These are phyloP conservation scores for Candida qinlingensis DNA, from an alignment of 805 yeast species.

Conservation along the genomic window DNA sequence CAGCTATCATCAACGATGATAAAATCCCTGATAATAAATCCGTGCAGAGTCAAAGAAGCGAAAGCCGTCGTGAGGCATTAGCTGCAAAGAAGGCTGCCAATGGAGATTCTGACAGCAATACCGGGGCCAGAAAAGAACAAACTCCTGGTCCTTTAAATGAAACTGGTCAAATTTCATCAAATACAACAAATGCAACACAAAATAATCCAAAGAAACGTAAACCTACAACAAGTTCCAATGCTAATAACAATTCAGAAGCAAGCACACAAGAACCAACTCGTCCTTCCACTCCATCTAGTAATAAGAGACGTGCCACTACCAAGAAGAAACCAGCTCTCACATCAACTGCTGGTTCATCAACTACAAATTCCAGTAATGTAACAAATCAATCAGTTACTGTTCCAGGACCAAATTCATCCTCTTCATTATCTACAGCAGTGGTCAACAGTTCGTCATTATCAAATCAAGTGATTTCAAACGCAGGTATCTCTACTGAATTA, in stretches of 20 bases:
- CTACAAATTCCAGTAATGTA: no score
- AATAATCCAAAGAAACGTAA: conserved; percentile 22
- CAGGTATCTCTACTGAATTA: conserved; percentile 9
- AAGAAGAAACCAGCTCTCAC: no score
- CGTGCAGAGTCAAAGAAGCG: conserved; percentile 73
- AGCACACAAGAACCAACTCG: conserved; percentile 4
- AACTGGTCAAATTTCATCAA: not conserved
- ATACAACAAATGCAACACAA: conserved; percentile 1
- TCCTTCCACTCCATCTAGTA: conserved; percentile 11
- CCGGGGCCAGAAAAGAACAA: conserved; percentile 16
- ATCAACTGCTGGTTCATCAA: no score
- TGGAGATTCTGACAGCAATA: conserved; percentile 22
- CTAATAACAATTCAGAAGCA: not conserved
- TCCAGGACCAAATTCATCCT: not conserved
- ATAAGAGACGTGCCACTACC: conserved; percentile 7
- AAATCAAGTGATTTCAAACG: not conserved
- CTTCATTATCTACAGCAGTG: not conserved
- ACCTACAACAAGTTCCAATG: conserved; percentile 6
- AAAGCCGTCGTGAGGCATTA: conserved; percentile 84
- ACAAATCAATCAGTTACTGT: no score
- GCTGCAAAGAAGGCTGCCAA: conserved; percentile 74
- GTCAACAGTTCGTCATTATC: not conserved
- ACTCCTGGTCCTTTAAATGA: conserved; percentile 14
- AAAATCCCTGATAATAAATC: conserved; percentile 48
- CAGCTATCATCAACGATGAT: conserved; percentile 73